These are phyloP conservation scores for Amoebophrya sp. DNA, from an alignment of 169 alveolate species.

Conservation along the genomic window DNA sequence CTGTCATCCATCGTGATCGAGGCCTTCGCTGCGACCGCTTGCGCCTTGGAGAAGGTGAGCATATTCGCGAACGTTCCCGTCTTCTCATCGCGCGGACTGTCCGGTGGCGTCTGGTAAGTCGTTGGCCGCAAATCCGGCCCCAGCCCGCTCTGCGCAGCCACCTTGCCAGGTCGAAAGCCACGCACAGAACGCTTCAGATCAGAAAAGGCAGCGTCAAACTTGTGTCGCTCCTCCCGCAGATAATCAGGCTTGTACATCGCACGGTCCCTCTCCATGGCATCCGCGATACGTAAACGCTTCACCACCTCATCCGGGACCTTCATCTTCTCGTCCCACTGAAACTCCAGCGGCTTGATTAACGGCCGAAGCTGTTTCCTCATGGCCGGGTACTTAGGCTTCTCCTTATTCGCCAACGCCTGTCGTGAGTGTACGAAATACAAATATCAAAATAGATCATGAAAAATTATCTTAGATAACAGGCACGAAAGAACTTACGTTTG, in stretches of 20 bases:
- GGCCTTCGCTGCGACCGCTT: background rate
- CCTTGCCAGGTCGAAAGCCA: background rate
- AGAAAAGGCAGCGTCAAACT: background rate
- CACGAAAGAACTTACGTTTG: too few species aligned
- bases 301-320: background rate
- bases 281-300: conserved; percentile 4
- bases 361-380: background rate
- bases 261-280: background rate
- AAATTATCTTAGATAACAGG: too few species aligned
- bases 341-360: conserved; percentile 1
- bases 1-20: background rate
- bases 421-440: too few species aligned
- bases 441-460: too few species aligned
- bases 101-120: background rate
- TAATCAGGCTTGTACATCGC: conserved; percentile 24
- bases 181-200: background rate
- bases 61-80: background rate
- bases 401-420: background rate
- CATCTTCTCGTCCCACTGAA: background rate
- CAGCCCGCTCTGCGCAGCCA: background rate
- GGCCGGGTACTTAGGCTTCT: background rate
- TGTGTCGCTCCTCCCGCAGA: background rate
- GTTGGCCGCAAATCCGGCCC: background rate
- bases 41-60: background rate
- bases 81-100: background rate